Evolutionary conservation across 495 filamentous ascomycete genomes (phyloP), one percentile per base, ranked within the genome.

Genomic region (Penicillium manginii): DNA sequence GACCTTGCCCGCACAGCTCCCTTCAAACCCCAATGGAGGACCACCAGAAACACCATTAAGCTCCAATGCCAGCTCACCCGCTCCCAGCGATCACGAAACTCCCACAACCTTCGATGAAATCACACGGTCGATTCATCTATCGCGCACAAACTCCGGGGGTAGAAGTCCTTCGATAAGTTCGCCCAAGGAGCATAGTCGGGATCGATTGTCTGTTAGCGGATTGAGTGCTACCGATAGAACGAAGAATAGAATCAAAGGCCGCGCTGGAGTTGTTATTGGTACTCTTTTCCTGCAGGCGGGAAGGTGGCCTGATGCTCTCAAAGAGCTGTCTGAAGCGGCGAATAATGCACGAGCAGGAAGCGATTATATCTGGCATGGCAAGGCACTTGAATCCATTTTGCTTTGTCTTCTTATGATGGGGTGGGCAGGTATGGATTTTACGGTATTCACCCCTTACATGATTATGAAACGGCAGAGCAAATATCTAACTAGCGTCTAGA

Each of bases 281-380:
- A 89, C 89, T 22, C 77, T 97, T 46, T 96, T 93, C 71, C 83
- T 99, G 56, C 84, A 90, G 64, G 90, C 91, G 59, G 94, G 94
- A 32, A 83, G 91, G 60, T 96, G 93, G 91, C 84, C 83, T 31
- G 92, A 97, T 78, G 93, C 96, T 17, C 65, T 98, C 29, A 91
- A 86, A 68, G 91, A 97, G 69, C 81, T 97, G 31, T 77, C 86
- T 22, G 93, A 97, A 52, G 88, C 88, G 48, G 91, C 88, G 8
- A 83, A 84, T 11, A 83, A 87, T 59, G 90, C 92, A 15, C 90
- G 89, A 69, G 86, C 84, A 33, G 85, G 87, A 62, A 93, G 90
- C 69, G 94, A 98, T 72, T 90, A 96, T 77, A 70, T 97, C 8
- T 99, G 94, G 94, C 91, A 98, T 79, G 94, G 89, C 12, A 99